Base-by-base conservation (phyloP, 1,284 basidiomycete species). In the Rhodotorula sp. region DNA sequence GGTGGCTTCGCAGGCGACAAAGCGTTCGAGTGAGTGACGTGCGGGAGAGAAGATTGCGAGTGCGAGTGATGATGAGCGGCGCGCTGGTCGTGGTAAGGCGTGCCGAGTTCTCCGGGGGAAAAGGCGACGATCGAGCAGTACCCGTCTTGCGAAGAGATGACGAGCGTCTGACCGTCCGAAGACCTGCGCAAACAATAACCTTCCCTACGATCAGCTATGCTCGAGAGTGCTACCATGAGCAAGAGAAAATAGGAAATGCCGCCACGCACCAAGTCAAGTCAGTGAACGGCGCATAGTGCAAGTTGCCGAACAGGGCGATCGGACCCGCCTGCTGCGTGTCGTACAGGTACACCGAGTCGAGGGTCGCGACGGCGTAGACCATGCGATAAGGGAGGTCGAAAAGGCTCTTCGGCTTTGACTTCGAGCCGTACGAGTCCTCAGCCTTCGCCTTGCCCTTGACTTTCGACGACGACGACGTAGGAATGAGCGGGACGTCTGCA, bases 231-330 rank as follows among this genome's bases (percentile, higher is more conserved):
- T n/a, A n/a, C n/a, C n/a, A n/a, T n/a, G 48, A 48, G 65, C 64
- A 50, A 26, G 24, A 48, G 58, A 40, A 20, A 9, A 28, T 58
- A 53, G 52, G 1, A 28, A 1, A 16, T 6, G 20, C n/a, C 15
- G 48, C 53, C 31, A 85, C 90, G 71, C 77, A 95, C 95, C 95
- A 99, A 55, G 89, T 87, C 81, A 97, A 85, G 82, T 99, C 95
- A 1, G 96, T 99, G 78, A 98, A 98, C 76, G 94, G 92, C 70
- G 96, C 92, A 79, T 97, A 99, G 81, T 99, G 95, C 75, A 99
- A 82, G 78, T 96, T 97, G 63, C 90, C 92, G 77, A 99, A 87
- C 77, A 98, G 84, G 79, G 92, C 94, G 54, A 98, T 86, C 0
- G 95, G 96, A 0, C 90, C 87, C 1, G 92, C 86, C 82, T 99